Evolutionary conservation across 352 stramenopile species (phyloP), one percentile per base, ranked within the genome.

Genomic region (Phytopythium chamaehyphon): DNA sequence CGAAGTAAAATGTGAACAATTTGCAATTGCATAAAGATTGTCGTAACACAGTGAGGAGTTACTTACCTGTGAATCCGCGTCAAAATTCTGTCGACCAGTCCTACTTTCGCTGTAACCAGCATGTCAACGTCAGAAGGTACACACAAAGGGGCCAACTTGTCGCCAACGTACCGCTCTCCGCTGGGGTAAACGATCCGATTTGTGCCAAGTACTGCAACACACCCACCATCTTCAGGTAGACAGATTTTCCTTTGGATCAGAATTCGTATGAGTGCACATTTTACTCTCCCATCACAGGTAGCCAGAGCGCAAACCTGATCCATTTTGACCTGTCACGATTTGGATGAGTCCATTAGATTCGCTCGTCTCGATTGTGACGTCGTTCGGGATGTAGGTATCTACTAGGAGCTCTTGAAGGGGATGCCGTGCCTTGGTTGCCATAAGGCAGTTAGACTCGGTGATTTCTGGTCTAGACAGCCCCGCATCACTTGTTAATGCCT

Each of bases 181-280:
- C 83, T 15, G 85, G 79, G 37, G 93, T 73, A 48, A 91, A 95
- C 15, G 66, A 87, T 16, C 85, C 85, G 24, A 95, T 86, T 57
- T 95, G 85, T 33, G 79, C 57, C 77, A 95, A 88, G 54, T 90
- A 90, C 50, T 93, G 83, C 10, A 95, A 45, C 8, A 95, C 55
- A 1, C 85, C 85, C 9, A 93, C 70, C 77, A 86, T 90, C 54
- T 91, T 93, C 53, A 95, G 53, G 57, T 86, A 91, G 15, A 93
- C 77, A 7, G 85, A 95, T 70, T 95, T 95, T 11, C 85, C 85
- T 95, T 11, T 22, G 26, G 2, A n/a, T 44, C 57, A 18, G 12
- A n/a, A 28, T 21, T 54, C 43, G 50, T 6, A 49, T 22, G 12
- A 23, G 28, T 49, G 22, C 11, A 16, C 28, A 1, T n/a, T 47